phyloP scores from a whole-genome alignment of 2,329 filamentous ascomycete genomes.

The Alternaria arborescens region DNA sequence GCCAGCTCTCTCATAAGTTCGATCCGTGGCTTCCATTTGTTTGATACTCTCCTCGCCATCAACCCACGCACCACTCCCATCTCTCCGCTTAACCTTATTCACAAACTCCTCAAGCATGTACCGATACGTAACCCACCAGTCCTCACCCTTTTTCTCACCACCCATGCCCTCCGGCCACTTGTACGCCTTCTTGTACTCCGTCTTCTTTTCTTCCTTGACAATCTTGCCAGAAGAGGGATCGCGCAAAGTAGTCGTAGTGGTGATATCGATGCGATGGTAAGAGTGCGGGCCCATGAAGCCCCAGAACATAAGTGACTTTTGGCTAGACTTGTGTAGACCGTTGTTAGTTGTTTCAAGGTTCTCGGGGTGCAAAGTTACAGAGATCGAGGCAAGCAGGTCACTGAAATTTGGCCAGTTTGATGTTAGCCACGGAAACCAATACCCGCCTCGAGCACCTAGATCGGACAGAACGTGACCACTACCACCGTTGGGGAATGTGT shows the following conservation, averaged over 20 bases:
- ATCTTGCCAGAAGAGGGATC: conserved; percentile 13
- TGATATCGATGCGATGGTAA: conserved; percentile 35
- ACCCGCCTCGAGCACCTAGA: conserved; percentile 26
- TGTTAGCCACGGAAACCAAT: conserved; percentile 32
- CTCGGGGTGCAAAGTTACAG: conserved; percentile 20
- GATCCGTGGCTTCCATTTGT: conserved; percentile 50
- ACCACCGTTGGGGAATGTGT: conserved; percentile 32
- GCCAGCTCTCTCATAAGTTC: conserved; percentile 45
- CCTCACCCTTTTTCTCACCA: conserved; percentile 29
- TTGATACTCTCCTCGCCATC: conserved; percentile 45
- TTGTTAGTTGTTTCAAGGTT: conserved; percentile 7
- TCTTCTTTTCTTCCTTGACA: conserved; percentile 18
- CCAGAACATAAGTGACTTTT: conserved; percentile 23
- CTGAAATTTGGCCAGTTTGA: conserved; percentile 28
- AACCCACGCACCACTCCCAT: conserved; percentile 41
- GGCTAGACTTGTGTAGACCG: conserved; percentile 16
- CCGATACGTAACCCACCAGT: conserved; percentile 48
- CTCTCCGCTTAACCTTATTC: conserved; percentile 37
- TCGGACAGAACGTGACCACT: conserved; percentile 25
- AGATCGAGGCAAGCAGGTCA: conserved; percentile 16
- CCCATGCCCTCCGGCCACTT: conserved; percentile 44
- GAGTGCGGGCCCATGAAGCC: conserved; percentile 33
- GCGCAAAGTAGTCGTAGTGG: conserved; percentile 5
- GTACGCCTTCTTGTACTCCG: conserved; percentile 28
- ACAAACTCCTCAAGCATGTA: conserved; percentile 51